phyloP scores from a whole-genome alignment of 495 filamentous ascomycete species.

The Podospora australis region DNA sequence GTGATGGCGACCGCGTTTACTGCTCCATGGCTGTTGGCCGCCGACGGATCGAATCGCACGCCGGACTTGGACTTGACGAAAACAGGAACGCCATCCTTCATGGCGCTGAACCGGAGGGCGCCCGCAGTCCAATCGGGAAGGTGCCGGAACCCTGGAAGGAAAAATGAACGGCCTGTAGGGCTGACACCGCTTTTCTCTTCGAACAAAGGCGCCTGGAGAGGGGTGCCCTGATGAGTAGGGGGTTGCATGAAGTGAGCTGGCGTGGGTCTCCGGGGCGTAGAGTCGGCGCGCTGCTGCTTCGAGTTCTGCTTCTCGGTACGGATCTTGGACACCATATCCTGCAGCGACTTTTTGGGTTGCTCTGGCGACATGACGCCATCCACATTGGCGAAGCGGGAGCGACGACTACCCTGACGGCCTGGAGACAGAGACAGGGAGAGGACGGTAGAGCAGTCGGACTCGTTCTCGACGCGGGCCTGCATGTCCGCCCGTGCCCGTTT shows the following conservation, averaged over 20 bases:
- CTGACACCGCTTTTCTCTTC: slow-evolving; percentile 22
- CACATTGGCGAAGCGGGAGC: slow-evolving; percentile 20
- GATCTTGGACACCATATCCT: slow-evolving; percentile 29
- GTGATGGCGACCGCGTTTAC: slow-evolving; percentile 34
- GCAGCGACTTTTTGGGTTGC: slow-evolving; percentile 21
- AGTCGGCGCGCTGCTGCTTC: slow-evolving; percentile 16
- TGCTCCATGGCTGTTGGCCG: slow-evolving; percentile 30
- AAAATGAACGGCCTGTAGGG: slow-evolving; percentile 40
- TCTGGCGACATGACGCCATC: slow-evolving; percentile 14
- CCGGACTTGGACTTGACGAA: slow-evolving; percentile 32
- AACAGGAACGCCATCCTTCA: slow-evolving; percentile 41
- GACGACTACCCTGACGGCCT: slow-evolving; percentile 13
- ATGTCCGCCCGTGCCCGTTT: slow-evolving; percentile 33
- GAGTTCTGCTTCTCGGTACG: slow-evolving; percentile 21
- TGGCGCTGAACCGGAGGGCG: slow-evolving; percentile 35
- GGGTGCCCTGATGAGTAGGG: neutral
- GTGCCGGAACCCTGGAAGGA: slow-evolving; percentile 38
- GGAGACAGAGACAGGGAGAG: slow-evolving; percentile 24
- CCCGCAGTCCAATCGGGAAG: slow-evolving; percentile 42
- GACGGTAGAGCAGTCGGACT: slow-evolving; percentile 36
- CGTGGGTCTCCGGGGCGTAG: slow-evolving; percentile 17
- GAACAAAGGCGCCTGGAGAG: slow-evolving; percentile 2
- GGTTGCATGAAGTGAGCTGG: too few species aligned
- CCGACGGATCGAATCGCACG: slow-evolving; percentile 18
- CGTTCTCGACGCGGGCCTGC: slow-evolving; percentile 40